These are phyloP conservation scores for Plasmopara viticola DNA, from an alignment of 352 stramenopile genomes.

Conservation along the genomic window DNA sequence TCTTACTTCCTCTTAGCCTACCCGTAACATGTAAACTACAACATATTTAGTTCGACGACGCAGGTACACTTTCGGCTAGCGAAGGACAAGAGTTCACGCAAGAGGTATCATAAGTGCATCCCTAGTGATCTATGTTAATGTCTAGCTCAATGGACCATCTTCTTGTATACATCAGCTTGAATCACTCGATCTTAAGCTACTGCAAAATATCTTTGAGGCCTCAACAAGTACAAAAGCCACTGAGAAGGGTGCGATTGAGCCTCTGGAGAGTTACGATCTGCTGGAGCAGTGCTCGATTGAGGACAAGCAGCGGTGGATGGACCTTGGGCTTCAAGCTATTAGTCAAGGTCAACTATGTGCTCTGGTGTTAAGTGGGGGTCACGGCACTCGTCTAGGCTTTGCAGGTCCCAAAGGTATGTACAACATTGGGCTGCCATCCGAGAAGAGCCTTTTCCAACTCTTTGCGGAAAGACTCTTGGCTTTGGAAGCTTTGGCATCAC, in stretches of 20 bases:
- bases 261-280: constrained; percentile 57
- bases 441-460: constrained; percentile 90
- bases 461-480: constrained; percentile 74
- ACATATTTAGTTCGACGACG: constrained; percentile 55
- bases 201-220: constrained; percentile 58
- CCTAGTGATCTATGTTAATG: not conserved
- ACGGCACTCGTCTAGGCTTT: constrained; percentile 94
- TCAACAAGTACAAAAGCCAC: constrained; percentile 29
- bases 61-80: constrained; percentile 30
- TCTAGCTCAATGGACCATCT: not conserved
- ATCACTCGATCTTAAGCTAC: constrained; percentile 52
- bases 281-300: constrained; percentile 39
- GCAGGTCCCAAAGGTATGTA: constrained; percentile 93
- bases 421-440: constrained; percentile 84
- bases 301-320: constrained; percentile 40
- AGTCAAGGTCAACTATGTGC: constrained; percentile 74
- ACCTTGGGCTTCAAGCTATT: constrained; percentile 67
- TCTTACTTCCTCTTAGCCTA: not conserved
- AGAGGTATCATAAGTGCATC: constrained; percentile 29
- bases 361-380: constrained; percentile 89
- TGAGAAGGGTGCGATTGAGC: constrained; percentile 36
- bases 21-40: not conserved
- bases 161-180: constrained; percentile 35
- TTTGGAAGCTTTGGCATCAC: constrained; percentile 60
- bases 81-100: constrained; percentile 36